phyloP scores from a whole-genome alignment of 2,329 filamentous ascomycete genomes.

The Fusarium clavum region DNA sequence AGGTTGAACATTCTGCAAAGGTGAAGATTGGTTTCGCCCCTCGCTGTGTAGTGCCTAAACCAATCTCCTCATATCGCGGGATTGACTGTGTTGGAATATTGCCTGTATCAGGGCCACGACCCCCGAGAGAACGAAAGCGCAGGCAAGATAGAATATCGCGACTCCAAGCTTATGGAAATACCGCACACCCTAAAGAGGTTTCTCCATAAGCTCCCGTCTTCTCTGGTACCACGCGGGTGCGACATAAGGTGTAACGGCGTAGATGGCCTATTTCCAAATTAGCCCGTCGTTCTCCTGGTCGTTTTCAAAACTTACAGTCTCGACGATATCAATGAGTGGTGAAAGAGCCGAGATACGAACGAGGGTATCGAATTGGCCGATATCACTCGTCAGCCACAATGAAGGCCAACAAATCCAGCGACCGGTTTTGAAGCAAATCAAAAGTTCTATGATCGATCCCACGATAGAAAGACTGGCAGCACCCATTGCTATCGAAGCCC shows the following conservation, averaged over 20 bases:
- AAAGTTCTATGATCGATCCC: constrained; percentile 6
- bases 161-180: constrained; percentile 9
- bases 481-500: constrained; percentile 12
- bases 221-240: constrained; percentile 11
- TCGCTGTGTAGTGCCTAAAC: not conserved
- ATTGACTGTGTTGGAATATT: not conserved
- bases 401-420: constrained; percentile 17
- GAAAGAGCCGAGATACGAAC: constrained; percentile 37
- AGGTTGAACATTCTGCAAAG: not conserved
- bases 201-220: constrained; percentile 4
- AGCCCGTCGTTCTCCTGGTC: not conserved
- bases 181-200: constrained; percentile 21
- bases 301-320: constrained; percentile 36
- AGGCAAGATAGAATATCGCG: not conserved
- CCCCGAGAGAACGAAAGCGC: not conserved
- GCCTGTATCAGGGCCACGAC: not conserved
- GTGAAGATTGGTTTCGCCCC: not conserved
- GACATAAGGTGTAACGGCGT: not conserved
- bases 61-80: not conserved
- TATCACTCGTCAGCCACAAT: constrained; percentile 36
- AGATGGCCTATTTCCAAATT: constrained; percentile 1
- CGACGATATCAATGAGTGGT: constrained; percentile 40
- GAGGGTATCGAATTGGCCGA: constrained; percentile 21
- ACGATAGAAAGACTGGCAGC: constrained; percentile 15
- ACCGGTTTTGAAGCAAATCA: constrained; percentile 6